These are phyloP conservation scores for Salicornia ramosissima DNA, from an alignment of 148 eudicot species.

Conservation along the genomic window DNA sequence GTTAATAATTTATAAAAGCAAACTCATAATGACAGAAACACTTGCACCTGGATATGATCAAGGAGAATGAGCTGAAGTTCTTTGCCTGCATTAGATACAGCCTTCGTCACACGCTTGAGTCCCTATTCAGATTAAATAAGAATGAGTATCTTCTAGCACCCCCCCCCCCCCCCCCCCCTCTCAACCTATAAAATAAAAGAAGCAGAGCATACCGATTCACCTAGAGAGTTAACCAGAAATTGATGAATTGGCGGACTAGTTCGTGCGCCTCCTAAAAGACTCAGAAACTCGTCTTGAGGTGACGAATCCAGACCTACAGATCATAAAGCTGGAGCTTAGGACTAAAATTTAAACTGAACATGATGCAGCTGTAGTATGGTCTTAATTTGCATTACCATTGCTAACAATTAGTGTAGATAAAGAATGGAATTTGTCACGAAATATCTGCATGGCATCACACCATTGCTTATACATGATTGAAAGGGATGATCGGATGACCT, in stretches of 20 bases:
- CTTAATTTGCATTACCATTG: conserved; percentile 52
- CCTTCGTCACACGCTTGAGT: conserved; percentile 81
- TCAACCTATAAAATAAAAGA: not conserved
- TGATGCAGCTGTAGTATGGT: conserved; percentile 9
- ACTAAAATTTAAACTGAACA: conserved; percentile 7
- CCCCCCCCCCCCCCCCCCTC: not conserved
- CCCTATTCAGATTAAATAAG: conserved; percentile 45
- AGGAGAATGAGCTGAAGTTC: conserved; percentile 87
- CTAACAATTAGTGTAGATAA: conserved; percentile 66
- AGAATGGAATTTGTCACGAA: conserved; percentile 77
- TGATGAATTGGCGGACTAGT: conserved; percentile 97
- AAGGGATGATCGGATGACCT: conserved; percentile 77
- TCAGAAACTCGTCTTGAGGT: conserved; percentile 86
- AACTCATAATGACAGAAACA: not conserved
- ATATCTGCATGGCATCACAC: conserved; percentile 82
- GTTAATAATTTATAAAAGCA: not conserved
- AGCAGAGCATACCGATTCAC: conserved; percentile 66
- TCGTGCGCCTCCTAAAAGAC: conserved; percentile 94
- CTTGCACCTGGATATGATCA: conserved; percentile 80
- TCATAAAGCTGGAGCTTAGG: conserved; percentile 13
- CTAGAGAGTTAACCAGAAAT: conserved; percentile 88
- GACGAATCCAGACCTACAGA: conserved; percentile 70
- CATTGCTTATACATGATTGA: conserved; percentile 94
- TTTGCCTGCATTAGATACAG: conserved; percentile 71
- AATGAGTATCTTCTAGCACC: conserved; percentile 18